phyloP scores from a whole-genome alignment of 2,329 filamentous ascomycete genomes.

The Exophiala xenobiotica region DNA sequence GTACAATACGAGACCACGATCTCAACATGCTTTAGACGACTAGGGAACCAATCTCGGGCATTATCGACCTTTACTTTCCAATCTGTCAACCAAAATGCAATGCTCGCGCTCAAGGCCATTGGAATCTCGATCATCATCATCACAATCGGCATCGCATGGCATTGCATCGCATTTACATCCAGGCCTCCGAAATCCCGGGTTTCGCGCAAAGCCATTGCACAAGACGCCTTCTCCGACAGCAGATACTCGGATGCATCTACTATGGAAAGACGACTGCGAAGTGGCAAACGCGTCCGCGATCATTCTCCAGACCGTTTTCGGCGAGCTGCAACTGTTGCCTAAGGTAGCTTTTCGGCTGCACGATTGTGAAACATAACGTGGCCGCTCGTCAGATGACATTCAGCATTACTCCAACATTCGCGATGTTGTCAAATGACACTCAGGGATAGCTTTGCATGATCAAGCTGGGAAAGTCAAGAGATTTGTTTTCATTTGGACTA shows the following conservation, averaged over 20 bases:
- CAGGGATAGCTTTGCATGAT: too few relatives aligned
- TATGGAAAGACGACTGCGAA: slow-evolving; percentile 8
- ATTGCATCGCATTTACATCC: background rate
- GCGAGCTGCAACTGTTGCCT: slow-evolving; percentile 16
- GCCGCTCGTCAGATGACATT: too few relatives aligned
- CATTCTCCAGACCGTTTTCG: background rate
- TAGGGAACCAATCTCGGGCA: slow-evolving; percentile 4
- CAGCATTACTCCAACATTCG: too few relatives aligned
- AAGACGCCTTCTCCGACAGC: too few relatives aligned
- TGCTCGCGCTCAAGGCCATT: background rate
- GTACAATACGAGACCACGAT: slow-evolving; percentile 10
- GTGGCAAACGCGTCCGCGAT: slow-evolving; percentile 1
- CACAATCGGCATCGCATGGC: background rate
- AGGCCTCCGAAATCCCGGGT: background rate
- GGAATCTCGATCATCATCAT: too few relatives aligned
- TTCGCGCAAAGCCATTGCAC: background rate
- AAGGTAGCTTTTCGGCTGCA: too few relatives aligned
- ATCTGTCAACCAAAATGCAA: background rate
- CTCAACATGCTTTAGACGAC: background rate
- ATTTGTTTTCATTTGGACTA: too few relatives aligned
- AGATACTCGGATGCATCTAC: too few relatives aligned
- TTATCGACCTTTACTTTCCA: background rate
- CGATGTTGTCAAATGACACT: too few relatives aligned
- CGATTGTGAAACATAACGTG: too few relatives aligned
- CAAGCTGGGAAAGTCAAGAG: too few relatives aligned